Conservation (phyloP, 495 filamentous ascomycete species). For the Neurospora cerealis region DNA sequence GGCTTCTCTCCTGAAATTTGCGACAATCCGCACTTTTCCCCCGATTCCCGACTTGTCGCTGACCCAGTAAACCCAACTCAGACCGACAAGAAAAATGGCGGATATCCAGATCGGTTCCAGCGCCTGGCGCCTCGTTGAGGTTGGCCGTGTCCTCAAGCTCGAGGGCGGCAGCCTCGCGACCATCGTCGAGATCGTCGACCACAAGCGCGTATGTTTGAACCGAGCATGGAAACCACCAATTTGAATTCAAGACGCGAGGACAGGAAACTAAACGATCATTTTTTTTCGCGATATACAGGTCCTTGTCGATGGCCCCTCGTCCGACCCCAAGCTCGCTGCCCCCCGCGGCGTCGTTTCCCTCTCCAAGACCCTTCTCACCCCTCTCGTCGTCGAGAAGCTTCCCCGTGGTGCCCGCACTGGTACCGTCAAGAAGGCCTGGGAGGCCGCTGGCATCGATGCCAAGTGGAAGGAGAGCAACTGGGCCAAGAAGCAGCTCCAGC, state of each 20-base stretch:
- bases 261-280: conserved; percentile 19
- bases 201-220: conserved; percentile 84
- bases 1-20: conserved; percentile 6
- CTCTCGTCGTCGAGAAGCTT: conserved; percentile 78
- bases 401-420: conserved; percentile 78
- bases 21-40: conserved; percentile 5
- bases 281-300: conserved; percentile 47
- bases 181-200: conserved; percentile 99
- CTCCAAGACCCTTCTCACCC: conserved; percentile 74
- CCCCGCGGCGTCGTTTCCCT: conserved; percentile 77
- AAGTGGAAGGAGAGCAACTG: conserved; percentile 83
- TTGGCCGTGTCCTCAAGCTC: conserved; percentile 79
- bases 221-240: background rate
- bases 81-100: conserved; percentile 25
- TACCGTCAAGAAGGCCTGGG: conserved; percentile 75
- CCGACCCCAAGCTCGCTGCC: conserved; percentile 61
- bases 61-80: conserved; percentile 12
- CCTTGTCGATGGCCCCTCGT: conserved; percentile 85
- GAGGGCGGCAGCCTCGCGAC: conserved; percentile 76
- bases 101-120: conserved; percentile 25
- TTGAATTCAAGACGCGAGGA: conserved; percentile 3
- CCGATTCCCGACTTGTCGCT: conserved; percentile 13
- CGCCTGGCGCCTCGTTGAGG: conserved; percentile 82
- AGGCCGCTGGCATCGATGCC: conserved; percentile 72
- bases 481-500: conserved; percentile 79